Evolutionary conservation across 768 basidiomycete species (phyloP), one percentile per base, ranked within the genome.

Genomic region (Lepiota venenata): DNA sequence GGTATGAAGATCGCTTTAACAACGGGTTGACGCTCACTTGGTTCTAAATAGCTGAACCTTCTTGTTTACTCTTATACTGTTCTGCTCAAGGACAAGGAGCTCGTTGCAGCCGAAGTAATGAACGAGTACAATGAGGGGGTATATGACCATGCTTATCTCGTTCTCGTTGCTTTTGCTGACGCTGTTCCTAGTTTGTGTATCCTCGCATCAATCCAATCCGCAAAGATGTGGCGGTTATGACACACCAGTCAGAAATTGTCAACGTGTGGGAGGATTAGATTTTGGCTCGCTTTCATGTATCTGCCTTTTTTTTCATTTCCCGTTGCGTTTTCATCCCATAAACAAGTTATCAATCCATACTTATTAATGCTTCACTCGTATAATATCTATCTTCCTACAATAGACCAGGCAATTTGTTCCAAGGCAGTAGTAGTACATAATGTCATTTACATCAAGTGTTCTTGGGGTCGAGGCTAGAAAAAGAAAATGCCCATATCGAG

Each of bases 81-180:
- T 1, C 64, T 91, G 55, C 46, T 93, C 15, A 92, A 89, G 64
- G 91, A 93, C 71, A 82, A 77, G 59, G 81, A 78, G 38, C 81
- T 90, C 44, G 79, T 93, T 54, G 79, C 87, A 9, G 80, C 86
- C 2, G 91, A 93, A 64, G 88, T 92, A 15, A 77, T 93, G 78
- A 80, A 83, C 62, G 91, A 93, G 68, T 93, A 93, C 62, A 88
- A 93, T 57, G 74, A 83, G 66, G 82, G 81, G 70, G 91, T 91
- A 59, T 37, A 83, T n/a, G n/a, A n/a, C n/a, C n/a, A n/a, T n/a
- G 76, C 2, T 3, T 8, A 11, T 38, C 29, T 52, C 14, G 4
- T 25, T 11, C 21, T 6, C 6, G 18, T 10, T 21, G 12, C 22
- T 47, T 3, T 36, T 36, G 35, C 49, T 56, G 20, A 60, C 35